Conservation (phyloP, 768 basidiomycete genomes). For the Amanita muscaria region DNA sequence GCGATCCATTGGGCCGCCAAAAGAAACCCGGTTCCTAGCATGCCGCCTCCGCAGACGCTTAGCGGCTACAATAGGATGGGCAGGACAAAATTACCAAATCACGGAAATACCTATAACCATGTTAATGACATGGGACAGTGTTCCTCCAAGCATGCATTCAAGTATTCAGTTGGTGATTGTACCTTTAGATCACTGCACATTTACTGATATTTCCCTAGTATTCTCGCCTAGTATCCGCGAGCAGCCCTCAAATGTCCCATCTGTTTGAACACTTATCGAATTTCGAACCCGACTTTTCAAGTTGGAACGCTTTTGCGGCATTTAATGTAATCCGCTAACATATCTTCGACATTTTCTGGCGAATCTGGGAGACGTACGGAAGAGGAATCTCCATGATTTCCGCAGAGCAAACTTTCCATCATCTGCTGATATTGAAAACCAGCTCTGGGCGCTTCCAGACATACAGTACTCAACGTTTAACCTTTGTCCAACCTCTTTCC, state of each 20-base stretch:
- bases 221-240: conserved; percentile 8
- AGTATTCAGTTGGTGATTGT: not conserved
- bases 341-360: conserved; percentile 31
- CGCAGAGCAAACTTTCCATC: conserved; percentile 26
- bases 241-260: conserved; percentile 9
- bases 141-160: not conserved
- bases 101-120: not conserved
- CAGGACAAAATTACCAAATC: not conserved
- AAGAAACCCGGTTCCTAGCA: no score
- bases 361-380: conserved; percentile 23
- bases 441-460: no score
- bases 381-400: conserved; percentile 17
- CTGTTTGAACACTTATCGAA: conserved; percentile 1
- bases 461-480: conserved; percentile 28
- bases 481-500: conserved; percentile 35
- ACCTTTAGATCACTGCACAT: not conserved
- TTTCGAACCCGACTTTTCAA: conserved; percentile 2
- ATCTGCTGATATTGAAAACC: conserved; percentile 11
- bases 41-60: not conserved
- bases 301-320: conserved; percentile 32
- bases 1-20: no score
- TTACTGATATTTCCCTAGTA: not conserved
- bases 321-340: conserved; percentile 41
- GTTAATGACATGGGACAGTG: not conserved
- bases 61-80: not conserved